Conservation (phyloP, 23 red algal genomes). For the Gracilariopsis chorda region DNA sequence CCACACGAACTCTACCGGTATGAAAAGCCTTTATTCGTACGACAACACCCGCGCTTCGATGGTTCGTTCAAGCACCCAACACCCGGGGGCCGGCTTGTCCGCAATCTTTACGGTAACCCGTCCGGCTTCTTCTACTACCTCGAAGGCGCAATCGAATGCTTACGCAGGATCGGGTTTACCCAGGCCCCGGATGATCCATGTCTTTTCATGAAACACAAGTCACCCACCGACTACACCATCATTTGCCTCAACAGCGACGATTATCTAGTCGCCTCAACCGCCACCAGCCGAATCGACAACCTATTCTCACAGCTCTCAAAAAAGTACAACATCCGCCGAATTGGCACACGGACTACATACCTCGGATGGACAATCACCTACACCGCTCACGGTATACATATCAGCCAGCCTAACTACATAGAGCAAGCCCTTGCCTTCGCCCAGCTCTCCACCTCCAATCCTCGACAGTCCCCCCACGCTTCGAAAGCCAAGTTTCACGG, state of each 20-base stretch:
- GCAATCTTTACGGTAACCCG: slow-evolving; percentile 12
- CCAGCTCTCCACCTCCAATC: neutral
- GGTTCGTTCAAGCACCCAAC: neutral
- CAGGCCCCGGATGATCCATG: slow-evolving; percentile 2
- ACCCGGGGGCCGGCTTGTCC: neutral
- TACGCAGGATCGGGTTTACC: neutral
- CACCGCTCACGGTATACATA: neutral
- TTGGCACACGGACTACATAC: neutral
- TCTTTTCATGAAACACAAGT: neutral
- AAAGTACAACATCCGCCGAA: neutral
- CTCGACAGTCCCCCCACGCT: neutral
- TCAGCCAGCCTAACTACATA: neutral
- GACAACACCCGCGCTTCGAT: slow-evolving; percentile 9
- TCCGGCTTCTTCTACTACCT: neutral
- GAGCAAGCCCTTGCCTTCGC: neutral
- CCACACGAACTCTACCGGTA: neutral
- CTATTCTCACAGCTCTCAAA: neutral
- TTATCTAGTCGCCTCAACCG: neutral
- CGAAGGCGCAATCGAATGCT: neutral
- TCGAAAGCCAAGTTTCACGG: neutral
- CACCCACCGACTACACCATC: neutral
- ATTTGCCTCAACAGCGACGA: slow-evolving; percentile 24
- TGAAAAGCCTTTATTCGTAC: slow-evolving; percentile 1
- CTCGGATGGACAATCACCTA: neutral
- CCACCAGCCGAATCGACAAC: neutral